Percentiles rank a stretch among this genome's conserved stretches.
Evolutionary conservation across 139 green algal species (phyloP).

Genomic region (Chlorella sorokiniana): DNA sequence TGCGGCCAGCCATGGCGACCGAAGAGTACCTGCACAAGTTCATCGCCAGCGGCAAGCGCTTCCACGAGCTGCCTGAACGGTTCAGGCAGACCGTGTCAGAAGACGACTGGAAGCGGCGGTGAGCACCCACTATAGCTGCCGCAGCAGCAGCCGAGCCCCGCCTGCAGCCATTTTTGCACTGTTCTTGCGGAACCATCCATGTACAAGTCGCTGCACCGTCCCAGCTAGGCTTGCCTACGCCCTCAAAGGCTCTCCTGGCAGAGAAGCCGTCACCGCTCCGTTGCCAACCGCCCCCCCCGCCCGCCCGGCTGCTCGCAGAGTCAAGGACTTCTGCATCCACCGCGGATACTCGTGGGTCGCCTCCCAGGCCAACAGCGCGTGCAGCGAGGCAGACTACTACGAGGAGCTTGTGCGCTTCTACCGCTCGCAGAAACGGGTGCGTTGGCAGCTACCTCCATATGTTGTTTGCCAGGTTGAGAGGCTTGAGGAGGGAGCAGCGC

Average conservation of each 20-base stretch:
- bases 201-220: too few relatives aligned
- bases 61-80: slow-evolving; percentile 73
- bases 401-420: slow-evolving; percentile 81
- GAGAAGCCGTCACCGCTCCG: not conserved
- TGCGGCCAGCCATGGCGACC: slow-evolving; percentile 52
- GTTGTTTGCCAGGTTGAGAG: not conserved
- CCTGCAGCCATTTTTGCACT: too few relatives aligned
- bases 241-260: not conserved
- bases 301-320: slow-evolving; percentile 53
- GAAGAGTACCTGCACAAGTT: slow-evolving; percentile 68
- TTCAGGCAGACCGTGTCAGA: slow-evolving; percentile 53
- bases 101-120: slow-evolving; percentile 40
- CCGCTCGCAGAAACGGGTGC: slow-evolving; percentile 69
- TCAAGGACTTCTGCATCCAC: slow-evolving; percentile 85
- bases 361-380: slow-evolving; percentile 64
- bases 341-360: slow-evolving; percentile 70
- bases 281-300: not conserved
- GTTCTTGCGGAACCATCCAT: too few relatives aligned
- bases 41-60: slow-evolving; percentile 59
- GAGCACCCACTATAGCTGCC: slow-evolving; percentile 32
- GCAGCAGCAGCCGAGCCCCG: not conserved
- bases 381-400: slow-evolving; percentile 89
- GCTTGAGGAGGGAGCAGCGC: too few relatives aligned
- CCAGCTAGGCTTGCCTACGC: too few relatives aligned
- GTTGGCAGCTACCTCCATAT: not conserved